Evolutionary conservation across 352 stramenopile species (phyloP), one percentile per base, ranked within the genome.

Genomic region (Globisporangium iwayamae): DNA sequence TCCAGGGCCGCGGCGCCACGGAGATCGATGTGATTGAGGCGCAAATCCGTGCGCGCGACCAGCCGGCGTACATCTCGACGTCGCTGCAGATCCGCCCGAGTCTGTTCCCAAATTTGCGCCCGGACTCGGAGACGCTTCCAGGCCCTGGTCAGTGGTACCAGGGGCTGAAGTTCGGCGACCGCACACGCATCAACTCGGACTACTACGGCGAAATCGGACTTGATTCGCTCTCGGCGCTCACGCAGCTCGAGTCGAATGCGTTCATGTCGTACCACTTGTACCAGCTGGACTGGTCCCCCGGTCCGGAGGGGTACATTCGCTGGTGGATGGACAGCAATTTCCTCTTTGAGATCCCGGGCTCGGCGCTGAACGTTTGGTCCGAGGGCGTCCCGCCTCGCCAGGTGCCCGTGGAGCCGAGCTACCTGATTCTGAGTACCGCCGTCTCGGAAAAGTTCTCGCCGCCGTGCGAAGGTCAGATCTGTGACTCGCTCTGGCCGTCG

Each of bases 381-480:
- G 77, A 83, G 1, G 68, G 67, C 39, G 72, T 94, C 7, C 85
- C 87, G 38, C 87, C 87, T 28, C 82, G 85, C 18, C 75, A 83
- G 72, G 96, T 99, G 54, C 96, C 97, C 0, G 90, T 96, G 52
- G 97, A 99, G 75, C 97, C 97, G 2, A 98, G 89, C 36, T 99
- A 99, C 68, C 68, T 99, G 51, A 98, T 99, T 83, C 79, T 99
- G 50, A 99, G 98, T 82, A 98, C 94, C 2, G 97, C 96, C 9
- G 91, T 99, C 41, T 98, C 95, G 2, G 96, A 97, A 34, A 99
- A 98, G 53, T 96, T 96, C 69, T 96, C 96, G 25, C 89, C 94
- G 18, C 90, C 87, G 47, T 99, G 96, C 62, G 70, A 85, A 5
- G 85, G 87, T 28, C 74, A 98, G 66, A 98, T 97, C 68, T 98